phyloP scores from a whole-genome alignment of 805 yeast species.

The Saturnispora hagleri region DNA sequence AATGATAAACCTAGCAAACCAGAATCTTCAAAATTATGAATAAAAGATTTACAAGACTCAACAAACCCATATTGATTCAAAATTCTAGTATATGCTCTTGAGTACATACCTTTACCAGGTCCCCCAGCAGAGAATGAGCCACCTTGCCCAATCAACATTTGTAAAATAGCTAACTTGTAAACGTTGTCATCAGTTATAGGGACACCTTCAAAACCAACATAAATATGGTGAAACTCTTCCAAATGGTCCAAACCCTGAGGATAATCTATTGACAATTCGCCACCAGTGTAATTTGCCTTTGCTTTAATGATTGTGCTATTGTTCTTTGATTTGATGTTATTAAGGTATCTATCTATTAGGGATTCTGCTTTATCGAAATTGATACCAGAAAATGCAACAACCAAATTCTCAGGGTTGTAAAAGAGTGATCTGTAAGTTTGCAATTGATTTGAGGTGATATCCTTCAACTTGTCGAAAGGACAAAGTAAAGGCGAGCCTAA shows the following conservation, averaged over 20 bases:
- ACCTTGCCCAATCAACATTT: slow-evolving; percentile 90
- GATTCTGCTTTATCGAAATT: slow-evolving; percentile 58
- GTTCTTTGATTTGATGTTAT: slow-evolving; percentile 40
- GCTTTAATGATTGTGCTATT: slow-evolving; percentile 21
- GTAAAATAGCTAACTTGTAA: slow-evolving; percentile 83
- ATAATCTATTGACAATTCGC: slow-evolving; percentile 45
- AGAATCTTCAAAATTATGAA: slow-evolving; percentile 82
- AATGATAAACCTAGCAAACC: slow-evolving; percentile 88
- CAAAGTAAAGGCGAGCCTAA: slow-evolving; percentile 83
- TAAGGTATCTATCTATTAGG: slow-evolving; percentile 54
- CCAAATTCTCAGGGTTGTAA: slow-evolving; percentile 72
- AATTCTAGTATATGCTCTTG: slow-evolving; percentile 84
- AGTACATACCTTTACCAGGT: slow-evolving; percentile 98
- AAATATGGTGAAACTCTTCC: slow-evolving; percentile 78
- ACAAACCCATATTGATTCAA: slow-evolving; percentile 85
- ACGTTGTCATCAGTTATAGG: slow-evolving; percentile 79
- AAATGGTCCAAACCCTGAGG: slow-evolving; percentile 51
- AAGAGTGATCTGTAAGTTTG: slow-evolving; percentile 50
- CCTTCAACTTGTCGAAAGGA: slow-evolving; percentile 57
- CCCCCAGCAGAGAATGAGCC: slow-evolving; percentile 98
- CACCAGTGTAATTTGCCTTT: slow-evolving; percentile 48
- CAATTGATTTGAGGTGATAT: slow-evolving; percentile 44
- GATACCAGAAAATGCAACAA: slow-evolving; percentile 83
- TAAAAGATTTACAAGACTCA: slow-evolving; percentile 81
- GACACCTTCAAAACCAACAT: slow-evolving; percentile 81